These are phyloP conservation scores for Fistulifera pelliculosa DNA, from an alignment of 108 stramenopile genomes.

Conservation along the genomic window DNA sequence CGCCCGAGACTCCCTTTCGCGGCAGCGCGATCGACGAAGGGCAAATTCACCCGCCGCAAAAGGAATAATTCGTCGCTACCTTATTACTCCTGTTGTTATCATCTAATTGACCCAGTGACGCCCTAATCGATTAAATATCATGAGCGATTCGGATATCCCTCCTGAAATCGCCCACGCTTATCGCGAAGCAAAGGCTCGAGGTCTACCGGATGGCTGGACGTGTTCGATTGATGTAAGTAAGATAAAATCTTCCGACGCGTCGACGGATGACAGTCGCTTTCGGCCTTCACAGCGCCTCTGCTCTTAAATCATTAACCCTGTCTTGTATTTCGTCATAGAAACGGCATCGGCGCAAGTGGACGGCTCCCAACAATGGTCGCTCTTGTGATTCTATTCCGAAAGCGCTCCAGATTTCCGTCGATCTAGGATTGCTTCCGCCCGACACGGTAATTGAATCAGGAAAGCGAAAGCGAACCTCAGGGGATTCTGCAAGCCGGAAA, in stretches of 20 bases:
- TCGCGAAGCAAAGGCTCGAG: slow-evolving; percentile 37
- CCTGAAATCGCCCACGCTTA: slow-evolving; percentile 30
- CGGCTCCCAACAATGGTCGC: slow-evolving; percentile 29
- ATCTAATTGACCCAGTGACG: too few species aligned
- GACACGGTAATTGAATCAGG: slow-evolving; percentile 26
- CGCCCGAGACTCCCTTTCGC: too few species aligned
- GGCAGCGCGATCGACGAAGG: too few species aligned
- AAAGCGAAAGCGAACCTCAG: neutral
- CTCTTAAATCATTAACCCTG: too few species aligned
- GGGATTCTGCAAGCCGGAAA: neutral
- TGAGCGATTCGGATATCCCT: slow-evolving; percentile 27
- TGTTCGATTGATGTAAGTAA: slow-evolving; percentile 43
- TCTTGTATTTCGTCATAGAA: slow-evolving; percentile 11
- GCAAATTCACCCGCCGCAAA: too few species aligned
- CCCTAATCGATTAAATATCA: too few species aligned
- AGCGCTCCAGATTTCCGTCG: slow-evolving; percentile 43
- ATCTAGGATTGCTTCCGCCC: slow-evolving; percentile 38
- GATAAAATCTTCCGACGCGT: too few species aligned
- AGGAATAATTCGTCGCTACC: too few species aligned
- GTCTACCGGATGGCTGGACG: slow-evolving; percentile 50
- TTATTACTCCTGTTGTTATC: too few species aligned
- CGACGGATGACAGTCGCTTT: too few species aligned
- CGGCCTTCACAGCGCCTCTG: too few species aligned
- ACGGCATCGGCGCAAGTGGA: slow-evolving; percentile 51
- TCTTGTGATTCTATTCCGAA: slow-evolving; percentile 49